A percentile compares a stretch with the other conserved stretches of the same genome.
These are phyloP conservation scores for Penicillium sp. DNA, from an alignment of 2,329 filamentous ascomycete genomes.

Conservation along the genomic window DNA sequence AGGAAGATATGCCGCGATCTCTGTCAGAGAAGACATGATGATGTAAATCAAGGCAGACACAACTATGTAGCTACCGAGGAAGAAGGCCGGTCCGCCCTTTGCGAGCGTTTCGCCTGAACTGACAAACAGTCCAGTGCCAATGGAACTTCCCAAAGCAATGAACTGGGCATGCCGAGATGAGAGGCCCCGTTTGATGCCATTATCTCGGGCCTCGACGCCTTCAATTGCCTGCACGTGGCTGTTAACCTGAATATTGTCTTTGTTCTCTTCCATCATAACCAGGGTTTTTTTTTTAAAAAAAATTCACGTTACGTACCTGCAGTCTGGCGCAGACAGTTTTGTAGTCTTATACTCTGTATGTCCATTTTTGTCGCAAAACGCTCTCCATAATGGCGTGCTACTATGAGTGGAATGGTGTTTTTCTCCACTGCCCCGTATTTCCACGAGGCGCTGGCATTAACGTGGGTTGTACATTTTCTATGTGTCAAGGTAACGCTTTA, in stretches of 20 bases:
- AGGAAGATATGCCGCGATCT: slow-evolving; percentile 39
- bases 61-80: slow-evolving; percentile 50
- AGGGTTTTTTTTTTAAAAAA: no score
- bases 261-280: neutral
- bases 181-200: neutral
- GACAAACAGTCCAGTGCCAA: slow-evolving; percentile 55
- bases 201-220: neutral
- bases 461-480: no score
- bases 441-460: no score
- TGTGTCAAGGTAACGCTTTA: no score
- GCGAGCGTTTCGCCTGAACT: slow-evolving; percentile 51
- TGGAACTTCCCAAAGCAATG: slow-evolving; percentile 57
- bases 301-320: no score
- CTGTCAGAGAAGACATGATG: slow-evolving; percentile 44
- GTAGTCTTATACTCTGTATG: no score
- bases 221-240: neutral
- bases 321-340: no score
- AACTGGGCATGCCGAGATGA: slow-evolving; percentile 49
- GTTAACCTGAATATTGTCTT: no score
- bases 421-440: neutral
- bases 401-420: no score
- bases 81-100: slow-evolving; percentile 49
- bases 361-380: neutral
- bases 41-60: slow-evolving; percentile 45
- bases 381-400: neutral